phyloP scores from a whole-genome alignment of 2,329 filamentous ascomycete species.

The Lizonia empirigonia region DNA sequence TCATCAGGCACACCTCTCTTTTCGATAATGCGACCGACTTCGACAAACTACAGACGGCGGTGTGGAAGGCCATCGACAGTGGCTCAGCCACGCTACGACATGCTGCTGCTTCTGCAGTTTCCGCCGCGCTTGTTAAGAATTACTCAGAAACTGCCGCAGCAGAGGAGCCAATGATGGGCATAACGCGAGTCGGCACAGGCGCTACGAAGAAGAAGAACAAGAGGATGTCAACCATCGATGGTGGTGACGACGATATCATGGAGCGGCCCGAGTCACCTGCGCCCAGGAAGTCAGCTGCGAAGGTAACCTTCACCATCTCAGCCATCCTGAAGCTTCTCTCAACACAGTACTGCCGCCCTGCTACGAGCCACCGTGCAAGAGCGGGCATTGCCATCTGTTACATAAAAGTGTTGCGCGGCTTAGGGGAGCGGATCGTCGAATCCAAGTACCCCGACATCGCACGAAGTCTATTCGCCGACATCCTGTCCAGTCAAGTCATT shows the following conservation, averaged over 20 bases:
- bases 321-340: slow-evolving; percentile 83
- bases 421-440: slow-evolving; percentile 85
- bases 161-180: slow-evolving; percentile 51
- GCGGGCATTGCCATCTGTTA: slow-evolving; percentile 89
- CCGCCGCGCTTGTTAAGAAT: slow-evolving; percentile 79
- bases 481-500: slow-evolving; percentile 77
- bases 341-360: slow-evolving; percentile 75
- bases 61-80: slow-evolving; percentile 89
- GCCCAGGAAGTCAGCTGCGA: slow-evolving; percentile 71
- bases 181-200: slow-evolving; percentile 45
- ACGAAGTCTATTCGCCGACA: slow-evolving; percentile 77
- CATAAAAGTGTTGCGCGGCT: slow-evolving; percentile 74
- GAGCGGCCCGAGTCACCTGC: slow-evolving; percentile 74
- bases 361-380: slow-evolving; percentile 79
- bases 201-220: slow-evolving; percentile 74
- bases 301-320: slow-evolving; percentile 73
- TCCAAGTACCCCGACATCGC: slow-evolving; percentile 80
- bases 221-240: slow-evolving; percentile 66
- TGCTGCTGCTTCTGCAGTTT: slow-evolving; percentile 83
- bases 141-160: slow-evolving; percentile 65
- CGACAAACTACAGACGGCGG: slow-evolving; percentile 78
- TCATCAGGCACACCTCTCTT: slow-evolving; percentile 74
- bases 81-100: slow-evolving; percentile 76
- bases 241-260: slow-evolving; percentile 74
- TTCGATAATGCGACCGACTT: slow-evolving; percentile 91